Percentiles rank a stretch among this genome's conserved stretches.
These are phyloP conservation scores for Erysiphe pulchra DNA, from an alignment of 2,329 filamentous ascomycete species.

Conservation along the genomic window DNA sequence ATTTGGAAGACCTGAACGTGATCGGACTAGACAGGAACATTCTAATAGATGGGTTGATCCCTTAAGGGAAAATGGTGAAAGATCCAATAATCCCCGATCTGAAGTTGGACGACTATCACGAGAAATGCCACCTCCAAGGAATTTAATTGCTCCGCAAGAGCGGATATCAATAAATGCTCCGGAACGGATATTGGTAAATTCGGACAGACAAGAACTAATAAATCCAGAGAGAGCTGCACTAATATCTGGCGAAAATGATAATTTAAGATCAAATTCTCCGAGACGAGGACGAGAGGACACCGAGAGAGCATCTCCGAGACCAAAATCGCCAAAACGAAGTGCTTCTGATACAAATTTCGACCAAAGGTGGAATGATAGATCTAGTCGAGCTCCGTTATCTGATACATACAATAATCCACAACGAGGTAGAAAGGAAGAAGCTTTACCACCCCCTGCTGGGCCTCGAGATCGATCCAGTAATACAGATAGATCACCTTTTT, in stretches of 20 bases:
- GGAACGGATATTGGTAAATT: constrained; percentile 8
- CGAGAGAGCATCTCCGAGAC: constrained; percentile 12
- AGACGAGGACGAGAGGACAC: constrained; percentile 10
- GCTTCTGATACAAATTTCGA: constrained; percentile 17
- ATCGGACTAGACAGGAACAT: constrained; percentile 9
- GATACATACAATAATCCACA: constrained; percentile 6
- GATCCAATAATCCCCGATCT: constrained; percentile 6
- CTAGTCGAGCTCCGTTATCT: constrained; percentile 4
- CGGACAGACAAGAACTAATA: constrained; percentile 12
- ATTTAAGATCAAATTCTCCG: constrained; percentile 10
- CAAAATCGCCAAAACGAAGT: constrained; percentile 24
- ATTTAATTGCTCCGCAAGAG: constrained; percentile 5
- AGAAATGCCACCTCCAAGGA: constrained; percentile 12
- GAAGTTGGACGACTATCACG: constrained; percentile 11
- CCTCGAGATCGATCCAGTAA: constrained; percentile 16
- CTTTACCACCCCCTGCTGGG: constrained; percentile 11
- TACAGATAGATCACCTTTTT: constrained; percentile 19
- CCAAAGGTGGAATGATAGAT: constrained; percentile 10
- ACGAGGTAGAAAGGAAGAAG: constrained; percentile 7
- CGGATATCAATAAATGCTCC: constrained; percentile 5
- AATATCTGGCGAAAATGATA: constrained; percentile 10
- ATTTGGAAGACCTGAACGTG: constrained; percentile 10
- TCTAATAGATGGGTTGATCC: constrained; percentile 11
- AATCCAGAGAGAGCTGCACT: constrained; percentile 13
- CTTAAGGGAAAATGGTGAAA: constrained; percentile 10